Percentiles rank a stretch among this genome's conserved stretches.
Conservation (phyloP, 202 grass and related monocot species). For the Hordeum pubiflorum region DNA sequence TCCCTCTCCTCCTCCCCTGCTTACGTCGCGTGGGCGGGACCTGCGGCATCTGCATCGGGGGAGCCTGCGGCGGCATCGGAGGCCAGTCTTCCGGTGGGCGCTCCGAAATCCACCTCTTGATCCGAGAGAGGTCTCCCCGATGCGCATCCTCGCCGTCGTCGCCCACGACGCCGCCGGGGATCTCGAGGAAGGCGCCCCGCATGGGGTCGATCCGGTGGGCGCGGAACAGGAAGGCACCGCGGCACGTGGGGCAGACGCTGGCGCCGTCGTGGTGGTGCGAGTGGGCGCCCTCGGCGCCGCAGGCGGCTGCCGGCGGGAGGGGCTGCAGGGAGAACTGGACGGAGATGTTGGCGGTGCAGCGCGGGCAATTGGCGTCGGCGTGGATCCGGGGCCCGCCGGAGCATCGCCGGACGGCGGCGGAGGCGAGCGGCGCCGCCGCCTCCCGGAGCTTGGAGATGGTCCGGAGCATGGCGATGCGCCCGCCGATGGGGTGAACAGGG, state of each 20-base stretch:
- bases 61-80: constrained; percentile 31
- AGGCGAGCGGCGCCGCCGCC: constrained; percentile 20
- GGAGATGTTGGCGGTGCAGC: constrained; percentile 57
- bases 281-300: background rate
- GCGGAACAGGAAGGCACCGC: constrained; percentile 53
- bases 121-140: constrained; percentile 19
- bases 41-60: constrained; percentile 35
- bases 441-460: constrained; percentile 48
- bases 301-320: background rate
- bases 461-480: constrained; percentile 42
- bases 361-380: constrained; percentile 63
- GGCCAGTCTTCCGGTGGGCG: constrained; percentile 48
- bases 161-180: constrained; percentile 26
- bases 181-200: constrained; percentile 67
- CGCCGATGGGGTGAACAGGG: constrained; percentile 7
- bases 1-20: constrained; percentile 28
- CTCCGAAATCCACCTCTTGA: constrained; percentile 35
- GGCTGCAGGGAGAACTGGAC: constrained; percentile 49
- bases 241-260: constrained; percentile 51
- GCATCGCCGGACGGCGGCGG: constrained; percentile 24
- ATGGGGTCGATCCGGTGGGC: constrained; percentile 58
- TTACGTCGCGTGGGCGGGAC: constrained; percentile 17
- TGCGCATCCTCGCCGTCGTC: constrained; percentile 22
- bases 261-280: constrained; percentile 29
- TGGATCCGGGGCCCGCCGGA: constrained; percentile 51